Conservation (phyloP, 352 stramenopile species). For the Phytophthora hybrid region DNA sequence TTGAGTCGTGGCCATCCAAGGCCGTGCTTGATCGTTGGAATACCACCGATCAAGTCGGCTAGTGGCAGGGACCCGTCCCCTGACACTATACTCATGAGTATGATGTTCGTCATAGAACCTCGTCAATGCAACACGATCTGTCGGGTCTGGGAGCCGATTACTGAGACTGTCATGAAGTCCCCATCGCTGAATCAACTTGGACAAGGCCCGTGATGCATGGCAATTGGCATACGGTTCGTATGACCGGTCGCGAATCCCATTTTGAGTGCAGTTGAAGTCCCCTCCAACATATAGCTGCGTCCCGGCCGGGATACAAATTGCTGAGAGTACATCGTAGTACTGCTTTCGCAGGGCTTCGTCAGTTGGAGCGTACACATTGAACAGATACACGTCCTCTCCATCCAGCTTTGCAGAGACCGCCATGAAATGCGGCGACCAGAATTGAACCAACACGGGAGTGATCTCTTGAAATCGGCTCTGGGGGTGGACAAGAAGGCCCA, state of each 20-base stretch:
- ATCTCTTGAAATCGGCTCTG: no score
- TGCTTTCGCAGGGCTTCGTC: no score
- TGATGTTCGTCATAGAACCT: neutral
- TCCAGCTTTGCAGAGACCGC: no score
- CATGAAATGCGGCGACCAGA: no score
- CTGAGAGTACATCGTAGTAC: no score
- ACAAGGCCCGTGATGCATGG: neutral
- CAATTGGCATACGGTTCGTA: neutral
- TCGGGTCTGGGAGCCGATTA: neutral
- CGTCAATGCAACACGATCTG: neutral
- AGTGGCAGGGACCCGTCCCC: neutral
- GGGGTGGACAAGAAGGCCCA: no score
- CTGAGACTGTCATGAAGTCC: neutral
- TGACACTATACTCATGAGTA: neutral
- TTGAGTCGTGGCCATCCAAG: neutral
- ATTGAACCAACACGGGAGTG: no score
- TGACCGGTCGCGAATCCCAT: neutral
- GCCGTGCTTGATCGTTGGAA: neutral
- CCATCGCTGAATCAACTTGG: neutral
- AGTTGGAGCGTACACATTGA: no score
- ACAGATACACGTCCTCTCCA: no score
- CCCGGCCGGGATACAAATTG: no score
- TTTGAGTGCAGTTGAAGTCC: neutral
- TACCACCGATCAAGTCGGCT: constrained; percentile 5
- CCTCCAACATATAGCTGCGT: no score